These are phyloP conservation scores for Elymus sibiricus DNA, from an alignment of 176 grass and related monocot genomes.

Conservation along the genomic window DNA sequence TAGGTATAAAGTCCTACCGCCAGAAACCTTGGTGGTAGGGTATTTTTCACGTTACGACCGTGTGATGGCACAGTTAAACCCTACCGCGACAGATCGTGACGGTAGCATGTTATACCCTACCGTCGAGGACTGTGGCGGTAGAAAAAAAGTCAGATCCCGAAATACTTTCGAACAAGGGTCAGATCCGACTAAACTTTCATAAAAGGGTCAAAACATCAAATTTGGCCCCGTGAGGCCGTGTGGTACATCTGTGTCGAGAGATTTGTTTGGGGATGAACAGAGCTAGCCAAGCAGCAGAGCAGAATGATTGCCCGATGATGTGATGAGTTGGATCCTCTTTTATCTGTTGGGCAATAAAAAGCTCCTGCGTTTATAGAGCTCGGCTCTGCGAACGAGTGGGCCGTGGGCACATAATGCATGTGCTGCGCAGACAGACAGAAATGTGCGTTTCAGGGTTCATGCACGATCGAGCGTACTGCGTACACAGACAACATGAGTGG, in stretches of 20 bases:
- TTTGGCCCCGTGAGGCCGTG: too few relatives aligned
- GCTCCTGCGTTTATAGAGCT: not conserved
- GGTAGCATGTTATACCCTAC: too few relatives aligned
- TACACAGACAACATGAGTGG: constrained; percentile 24
- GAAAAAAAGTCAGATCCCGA: too few relatives aligned
- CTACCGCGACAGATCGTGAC: too few relatives aligned
- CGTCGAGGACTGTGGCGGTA: too few relatives aligned
- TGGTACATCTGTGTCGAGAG: not conserved
- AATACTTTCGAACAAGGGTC: too few relatives aligned
- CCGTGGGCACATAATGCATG: not conserved
- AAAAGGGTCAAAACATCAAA: too few relatives aligned
- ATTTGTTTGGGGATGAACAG: constrained; percentile 9
- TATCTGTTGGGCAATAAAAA: not conserved
- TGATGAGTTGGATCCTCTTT: not conserved
- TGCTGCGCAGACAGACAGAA: not conserved
- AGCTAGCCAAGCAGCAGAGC: not conserved
- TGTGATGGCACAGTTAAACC: too few relatives aligned
- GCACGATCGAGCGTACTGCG: not conserved
- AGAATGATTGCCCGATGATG: constrained; percentile 34
- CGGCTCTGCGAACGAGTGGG: not conserved
- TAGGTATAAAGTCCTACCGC: too few relatives aligned
- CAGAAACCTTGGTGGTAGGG: too few relatives aligned
- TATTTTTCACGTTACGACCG: too few relatives aligned
- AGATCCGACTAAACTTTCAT: too few relatives aligned
- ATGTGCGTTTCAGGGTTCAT: not conserved